Evolutionary conservation across 2,329 filamentous ascomycete genomes (phyloP), one percentile per base, ranked within the genome.

Genomic region (Phyllosticta citrichinensis): DNA sequence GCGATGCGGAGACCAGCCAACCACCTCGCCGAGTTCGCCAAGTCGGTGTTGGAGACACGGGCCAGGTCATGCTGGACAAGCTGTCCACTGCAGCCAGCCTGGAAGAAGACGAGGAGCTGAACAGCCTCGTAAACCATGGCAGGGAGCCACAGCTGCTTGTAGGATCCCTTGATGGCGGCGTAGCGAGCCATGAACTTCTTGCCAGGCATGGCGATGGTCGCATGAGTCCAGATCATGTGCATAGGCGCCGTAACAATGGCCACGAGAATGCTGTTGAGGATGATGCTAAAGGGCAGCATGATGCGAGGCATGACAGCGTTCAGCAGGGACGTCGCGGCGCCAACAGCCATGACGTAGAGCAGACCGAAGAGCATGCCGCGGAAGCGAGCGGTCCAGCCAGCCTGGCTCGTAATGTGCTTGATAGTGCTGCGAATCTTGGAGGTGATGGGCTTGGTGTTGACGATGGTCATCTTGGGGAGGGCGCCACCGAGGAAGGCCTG

Each of bases 211-310:
- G 89, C 86, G 70, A 97, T 91, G 71, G 96, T 84, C 68, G 89
- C 86, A 71, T 96, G 91, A 3, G 91, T 89, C 91, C 91, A 96
- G 58, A 84, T 82, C 66, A 92, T 83, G 71, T 84, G 82, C 62
- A 93, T 73, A 68, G 87, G 87, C 47, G 87, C 82, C 33, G 89
- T 77, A 20, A 82, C 73, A 22, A 93, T 73, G 57, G 82, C 79
- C 25, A 83, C 79, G 52, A 87, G 62, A 56, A 87, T 79, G 58
- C 79, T 79, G 59, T 78, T 77, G 60, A 88, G 50, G 59, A 86
- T 65, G 57, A 77, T 69, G 61, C 77, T 72, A 62, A 80, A 74
- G 20, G 83, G 69, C 52, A 68, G n/a, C 47, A 62, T 65, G 47
- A 68, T 17, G 51, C 56, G 69, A 57, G 75, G 68, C 33, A 78